A percentile compares a stretch with the other conserved stretches of the same genome.
These are phyloP conservation scores for Acer saccharum DNA, from an alignment of 345 rosid genomes.

Conservation along the genomic window DNA sequence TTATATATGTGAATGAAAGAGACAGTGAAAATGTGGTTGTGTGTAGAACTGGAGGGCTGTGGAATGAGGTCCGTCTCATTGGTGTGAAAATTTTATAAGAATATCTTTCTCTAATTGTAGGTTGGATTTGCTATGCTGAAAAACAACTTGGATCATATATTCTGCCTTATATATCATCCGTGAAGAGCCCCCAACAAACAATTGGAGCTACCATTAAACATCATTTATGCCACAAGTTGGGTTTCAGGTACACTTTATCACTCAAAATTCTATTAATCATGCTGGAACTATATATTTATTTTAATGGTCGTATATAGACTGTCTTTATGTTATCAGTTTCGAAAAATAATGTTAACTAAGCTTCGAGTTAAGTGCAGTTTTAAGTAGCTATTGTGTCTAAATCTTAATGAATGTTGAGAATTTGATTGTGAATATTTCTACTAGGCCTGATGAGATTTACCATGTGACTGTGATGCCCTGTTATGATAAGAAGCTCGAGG, in stretches of 20 bases:
- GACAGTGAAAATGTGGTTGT: not conserved
- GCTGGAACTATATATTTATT: not conserved
- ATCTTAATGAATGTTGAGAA: not conserved
- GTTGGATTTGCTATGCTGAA: conserved; percentile 99
- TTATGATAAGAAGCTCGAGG: conserved; percentile 97
- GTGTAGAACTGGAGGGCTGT: not conserved
- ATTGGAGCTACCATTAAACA: conserved; percentile 84
- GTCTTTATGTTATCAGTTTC: not conserved
- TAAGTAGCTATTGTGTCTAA: not conserved
- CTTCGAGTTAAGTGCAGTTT: not conserved
- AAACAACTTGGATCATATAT: conserved; percentile 84
- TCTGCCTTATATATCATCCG: conserved; percentile 84
- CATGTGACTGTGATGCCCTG: conserved; percentile 99
- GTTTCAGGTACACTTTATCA: conserved; percentile 56
- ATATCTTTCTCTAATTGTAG: conserved; percentile 42
- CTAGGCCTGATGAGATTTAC: conserved; percentile 80
- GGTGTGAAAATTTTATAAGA: not conserved
- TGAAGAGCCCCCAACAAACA: conserved; percentile 95
- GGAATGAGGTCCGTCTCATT: not conserved
- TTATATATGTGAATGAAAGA: not conserved
- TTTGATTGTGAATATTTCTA: conserved; percentile 30
- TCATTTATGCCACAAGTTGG: conserved; percentile 63
- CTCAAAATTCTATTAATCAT: not conserved
- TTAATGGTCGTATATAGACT: not conserved
- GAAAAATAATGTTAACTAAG: not conserved